phyloP scores from a whole-genome alignment of 805 yeast species.

The Candida coquimbonensis region DNA sequence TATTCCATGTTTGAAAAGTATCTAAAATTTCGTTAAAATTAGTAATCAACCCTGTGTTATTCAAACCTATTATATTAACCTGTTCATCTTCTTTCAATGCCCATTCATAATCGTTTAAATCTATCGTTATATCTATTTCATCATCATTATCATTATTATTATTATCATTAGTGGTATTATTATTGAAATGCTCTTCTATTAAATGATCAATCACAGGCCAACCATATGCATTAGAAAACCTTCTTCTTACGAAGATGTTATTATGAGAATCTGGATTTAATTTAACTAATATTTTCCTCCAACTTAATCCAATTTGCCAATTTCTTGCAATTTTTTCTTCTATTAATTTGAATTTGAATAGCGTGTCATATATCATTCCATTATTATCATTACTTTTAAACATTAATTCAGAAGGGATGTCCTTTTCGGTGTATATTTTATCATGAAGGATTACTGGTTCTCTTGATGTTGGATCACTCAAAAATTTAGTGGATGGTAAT shows the following conservation, averaged over 20 bases:
- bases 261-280: slow-evolving; percentile 73
- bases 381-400: slow-evolving; percentile 16
- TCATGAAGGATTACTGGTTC: slow-evolving; percentile 61
- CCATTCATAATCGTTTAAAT: slow-evolving; percentile 8
- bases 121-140: slow-evolving; percentile 11
- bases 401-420: slow-evolving; percentile 32
- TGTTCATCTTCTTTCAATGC: slow-evolving; percentile 26
- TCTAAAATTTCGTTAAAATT: slow-evolving; percentile 56
- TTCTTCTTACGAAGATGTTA: slow-evolving; percentile 62
- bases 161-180: neutral
- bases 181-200: slow-evolving; percentile 52
- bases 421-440: slow-evolving; percentile 46
- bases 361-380: slow-evolving; percentile 26
- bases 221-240: slow-evolving; percentile 76
- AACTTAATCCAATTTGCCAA: slow-evolving; percentile 59
- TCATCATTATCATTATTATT: neutral
- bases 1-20: slow-evolving; percentile 29
- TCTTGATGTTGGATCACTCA: slow-evolving; percentile 58
- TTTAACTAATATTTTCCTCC: slow-evolving; percentile 67
- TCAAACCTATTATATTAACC: slow-evolving; percentile 39
- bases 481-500: slow-evolving; percentile 51
- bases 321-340: slow-evolving; percentile 67
- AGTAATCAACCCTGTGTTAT: slow-evolving; percentile 65
- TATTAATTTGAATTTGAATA: slow-evolving; percentile 34
- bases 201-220: slow-evolving; percentile 77